Evolutionary conservation across 2,329 filamentous ascomycete species (phyloP).

Genomic region (Colletotrichum neosansevieriae): DNA sequence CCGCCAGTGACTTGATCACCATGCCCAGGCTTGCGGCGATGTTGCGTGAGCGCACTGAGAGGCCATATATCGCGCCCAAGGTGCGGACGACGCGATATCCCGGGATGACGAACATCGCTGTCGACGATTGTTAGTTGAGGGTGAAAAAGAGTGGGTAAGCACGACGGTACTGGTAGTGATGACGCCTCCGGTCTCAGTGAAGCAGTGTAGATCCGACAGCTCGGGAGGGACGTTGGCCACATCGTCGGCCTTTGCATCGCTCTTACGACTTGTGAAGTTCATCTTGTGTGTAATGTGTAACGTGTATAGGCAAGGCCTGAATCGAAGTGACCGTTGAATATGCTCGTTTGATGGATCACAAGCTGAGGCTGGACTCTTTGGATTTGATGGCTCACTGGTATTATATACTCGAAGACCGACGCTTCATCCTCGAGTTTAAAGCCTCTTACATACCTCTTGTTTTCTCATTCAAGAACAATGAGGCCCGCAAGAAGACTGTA

Average conservation of each 20-base stretch:
- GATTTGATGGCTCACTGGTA: background rate
- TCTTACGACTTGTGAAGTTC: conserved; percentile 25
- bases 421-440: background rate
- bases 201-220: conserved; percentile 66
- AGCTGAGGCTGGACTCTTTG: too few species aligned
- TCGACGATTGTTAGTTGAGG: background rate
- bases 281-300: background rate
- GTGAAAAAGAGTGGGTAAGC: background rate
- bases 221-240: conserved; percentile 54
- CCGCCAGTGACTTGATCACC: conserved; percentile 67
- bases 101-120: conserved; percentile 72
- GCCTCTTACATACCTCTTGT: background rate
- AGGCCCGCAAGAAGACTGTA: conserved; percentile 27
- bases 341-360: background rate
- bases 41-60: conserved; percentile 70
- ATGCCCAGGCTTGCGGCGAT: conserved; percentile 67
- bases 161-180: conserved; percentile 63
- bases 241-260: conserved; percentile 42
- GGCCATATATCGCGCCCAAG: conserved; percentile 69
- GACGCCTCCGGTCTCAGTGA: conserved; percentile 71
- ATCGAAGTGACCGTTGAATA: background rate
- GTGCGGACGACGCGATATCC: conserved; percentile 69
- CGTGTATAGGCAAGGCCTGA: background rate
- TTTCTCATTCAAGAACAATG: background rate
- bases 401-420: background rate